A percentile compares a stretch with the other conserved stretches of the same genome.
phyloP scores from a whole-genome alignment of 164 flowering plant species.

The Santalum album region DNA sequence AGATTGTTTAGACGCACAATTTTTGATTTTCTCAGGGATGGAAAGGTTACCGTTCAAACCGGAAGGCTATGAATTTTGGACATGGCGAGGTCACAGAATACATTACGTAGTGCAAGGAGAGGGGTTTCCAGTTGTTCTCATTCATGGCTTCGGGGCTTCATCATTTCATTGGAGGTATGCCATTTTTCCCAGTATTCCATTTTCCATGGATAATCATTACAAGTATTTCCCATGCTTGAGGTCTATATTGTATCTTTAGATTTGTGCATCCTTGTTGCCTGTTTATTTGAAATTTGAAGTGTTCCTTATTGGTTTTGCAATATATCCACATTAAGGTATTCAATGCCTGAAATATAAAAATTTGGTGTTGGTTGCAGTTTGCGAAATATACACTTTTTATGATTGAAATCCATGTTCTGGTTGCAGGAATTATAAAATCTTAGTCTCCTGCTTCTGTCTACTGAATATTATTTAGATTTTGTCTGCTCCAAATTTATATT shows the following conservation, averaged over 20 bases:
- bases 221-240: too few species aligned
- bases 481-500: not conserved
- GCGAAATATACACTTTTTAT: too few species aligned
- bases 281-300: too few species aligned
- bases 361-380: too few species aligned
- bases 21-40: constrained; percentile 28
- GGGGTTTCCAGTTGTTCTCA: constrained; percentile 74
- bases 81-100: constrained; percentile 78
- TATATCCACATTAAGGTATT: too few species aligned
- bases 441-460: not conserved
- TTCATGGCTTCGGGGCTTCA: constrained; percentile 98
- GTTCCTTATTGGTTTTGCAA: too few species aligned
- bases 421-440: too few species aligned
- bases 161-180: constrained; percentile 94
- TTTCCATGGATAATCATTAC: not conserved
- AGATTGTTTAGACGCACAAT: not conserved
- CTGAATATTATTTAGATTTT: not conserved
- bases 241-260: too few species aligned
- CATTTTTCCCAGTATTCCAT: not conserved
- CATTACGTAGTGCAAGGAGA: constrained; percentile 92
- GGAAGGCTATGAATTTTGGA: constrained; percentile 87
- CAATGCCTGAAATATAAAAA: too few species aligned
- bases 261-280: too few species aligned
- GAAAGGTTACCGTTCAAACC: constrained; percentile 74
- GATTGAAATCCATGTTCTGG: too few species aligned